phyloP scores from a whole-genome alignment of 1,284 basidiomycete species.

The Termitomyces sp. region DNA sequence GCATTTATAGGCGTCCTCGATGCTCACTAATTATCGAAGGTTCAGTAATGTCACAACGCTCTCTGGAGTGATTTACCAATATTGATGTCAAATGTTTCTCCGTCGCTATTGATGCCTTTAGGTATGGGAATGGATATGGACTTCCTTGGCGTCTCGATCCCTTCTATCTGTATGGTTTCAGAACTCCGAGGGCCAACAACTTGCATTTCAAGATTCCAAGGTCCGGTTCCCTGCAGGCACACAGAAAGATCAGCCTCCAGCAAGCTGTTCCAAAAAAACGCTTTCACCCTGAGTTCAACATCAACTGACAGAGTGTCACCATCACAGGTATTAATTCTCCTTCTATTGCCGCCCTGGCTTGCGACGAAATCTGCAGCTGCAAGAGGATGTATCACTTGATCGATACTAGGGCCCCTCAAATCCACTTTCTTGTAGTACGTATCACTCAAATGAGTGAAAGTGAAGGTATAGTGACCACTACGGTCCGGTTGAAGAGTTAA shows the following conservation, averaged over 20 bases:
- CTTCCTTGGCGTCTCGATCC: slow-evolving; percentile 52
- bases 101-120: slow-evolving; percentile 58
- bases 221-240: slow-evolving; percentile 71
- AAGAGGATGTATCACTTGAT: slow-evolving; percentile 84
- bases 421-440: slow-evolving; percentile 76
- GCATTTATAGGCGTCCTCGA: slow-evolving; percentile 89
- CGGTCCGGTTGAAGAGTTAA: slow-evolving; percentile 83
- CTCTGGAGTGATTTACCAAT: slow-evolving; percentile 44
- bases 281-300: slow-evolving; percentile 64
- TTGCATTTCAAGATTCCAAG: slow-evolving; percentile 82
- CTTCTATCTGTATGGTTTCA: slow-evolving; percentile 51
- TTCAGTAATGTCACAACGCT: neutral
- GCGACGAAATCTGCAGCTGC: slow-evolving; percentile 73
- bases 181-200: slow-evolving; percentile 65
- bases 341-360: slow-evolving; percentile 38
- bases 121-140: slow-evolving; percentile 67
- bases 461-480: slow-evolving; percentile 88
- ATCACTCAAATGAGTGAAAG: slow-evolving; percentile 79
- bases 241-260: neutral
- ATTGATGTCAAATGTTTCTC: slow-evolving; percentile 79
- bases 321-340: slow-evolving; percentile 66
- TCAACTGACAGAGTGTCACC: slow-evolving; percentile 71
- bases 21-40: slow-evolving; percentile 48
- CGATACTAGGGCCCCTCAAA: slow-evolving; percentile 68
- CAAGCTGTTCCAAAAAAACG: neutral